Percentiles rank a stretch among this genome's conserved stretches.
Evolutionary conservation across 805 yeast species (phyloP).

Genomic region (Cyberlindnera mrakii): DNA sequence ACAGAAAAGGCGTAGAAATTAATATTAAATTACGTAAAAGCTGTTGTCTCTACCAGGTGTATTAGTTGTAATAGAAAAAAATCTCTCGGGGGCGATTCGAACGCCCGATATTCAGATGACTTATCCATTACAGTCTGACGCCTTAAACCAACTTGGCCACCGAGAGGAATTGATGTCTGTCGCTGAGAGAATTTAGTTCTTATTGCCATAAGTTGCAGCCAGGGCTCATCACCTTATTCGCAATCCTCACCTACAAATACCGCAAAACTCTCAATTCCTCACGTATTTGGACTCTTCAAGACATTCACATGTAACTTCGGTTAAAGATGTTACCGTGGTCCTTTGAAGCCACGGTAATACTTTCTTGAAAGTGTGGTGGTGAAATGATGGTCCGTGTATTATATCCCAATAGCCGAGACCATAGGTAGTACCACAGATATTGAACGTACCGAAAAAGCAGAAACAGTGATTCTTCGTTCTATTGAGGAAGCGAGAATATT

Average conservation of each 20-base stretch:
- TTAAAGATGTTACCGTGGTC: neutral
- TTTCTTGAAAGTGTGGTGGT: neutral
- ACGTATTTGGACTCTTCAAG: too few relatives aligned
- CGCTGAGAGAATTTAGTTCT: too few relatives aligned
- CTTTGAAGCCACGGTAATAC: neutral
- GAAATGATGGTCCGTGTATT: neutral
- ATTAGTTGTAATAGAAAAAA: slow-evolving; percentile 4
- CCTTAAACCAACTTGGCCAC: slow-evolving; percentile 42
- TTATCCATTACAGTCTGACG: slow-evolving; percentile 37
- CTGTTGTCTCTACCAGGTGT: too few relatives aligned
- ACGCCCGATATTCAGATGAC: slow-evolving; percentile 45
- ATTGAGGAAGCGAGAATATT: neutral
- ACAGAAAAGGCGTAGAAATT: too few relatives aligned
- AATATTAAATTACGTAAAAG: neutral
- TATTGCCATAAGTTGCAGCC: too few relatives aligned
- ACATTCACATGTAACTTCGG: neutral
- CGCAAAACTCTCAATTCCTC: too few relatives aligned
- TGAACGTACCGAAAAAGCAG: neutral
- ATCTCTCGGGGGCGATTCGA: slow-evolving; percentile 47
- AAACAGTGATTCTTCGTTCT: neutral
- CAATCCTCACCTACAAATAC: too few relatives aligned
- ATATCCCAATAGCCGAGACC: neutral
- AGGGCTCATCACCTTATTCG: too few relatives aligned
- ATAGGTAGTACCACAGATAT: neutral
- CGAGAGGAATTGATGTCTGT: slow-evolving; percentile 24